These are phyloP conservation scores for Diplodia intermedia DNA, from an alignment of 2,329 filamentous ascomycete species.

Conservation along the genomic window DNA sequence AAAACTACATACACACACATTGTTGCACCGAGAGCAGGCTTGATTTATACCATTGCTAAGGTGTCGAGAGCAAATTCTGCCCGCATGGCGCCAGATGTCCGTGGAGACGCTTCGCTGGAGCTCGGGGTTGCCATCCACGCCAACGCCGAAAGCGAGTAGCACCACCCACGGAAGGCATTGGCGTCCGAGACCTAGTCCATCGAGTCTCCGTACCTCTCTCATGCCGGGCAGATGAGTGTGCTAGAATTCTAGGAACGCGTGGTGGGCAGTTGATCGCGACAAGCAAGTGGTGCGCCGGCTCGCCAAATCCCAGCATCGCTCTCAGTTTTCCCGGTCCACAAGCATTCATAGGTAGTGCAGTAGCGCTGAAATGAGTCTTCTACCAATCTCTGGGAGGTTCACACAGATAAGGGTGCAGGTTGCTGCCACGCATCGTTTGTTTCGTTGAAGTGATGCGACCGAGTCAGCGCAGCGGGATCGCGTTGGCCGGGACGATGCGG, in stretches of 20 bases:
- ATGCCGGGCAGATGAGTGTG: neutral
- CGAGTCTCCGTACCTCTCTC: neutral
- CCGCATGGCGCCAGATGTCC: neutral
- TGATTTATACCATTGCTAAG: accelerated
- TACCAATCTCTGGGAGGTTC: neutral
- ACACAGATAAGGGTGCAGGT: neutral
- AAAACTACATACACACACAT: neutral
- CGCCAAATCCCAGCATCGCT: neutral
- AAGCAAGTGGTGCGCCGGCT: neutral
- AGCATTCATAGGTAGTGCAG: neutral
- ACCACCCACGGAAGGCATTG: neutral
- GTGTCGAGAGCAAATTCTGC: accelerated
- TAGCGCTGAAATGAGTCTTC: neutral
- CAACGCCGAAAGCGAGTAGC: neutral
- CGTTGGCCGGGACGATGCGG: neutral
- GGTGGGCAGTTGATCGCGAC: neutral
- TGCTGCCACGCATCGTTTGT: neutral
- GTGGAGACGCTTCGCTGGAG: neutral
- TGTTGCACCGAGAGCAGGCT: accelerated
- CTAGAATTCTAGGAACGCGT: neutral
- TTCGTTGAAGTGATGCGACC: neutral
- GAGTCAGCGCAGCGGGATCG: neutral
- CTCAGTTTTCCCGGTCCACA: neutral
- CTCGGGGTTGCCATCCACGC: neutral
- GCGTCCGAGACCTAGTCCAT: neutral